Conservation (phyloP, 139 green algal genomes). For the Chlorella sp. region DNA sequence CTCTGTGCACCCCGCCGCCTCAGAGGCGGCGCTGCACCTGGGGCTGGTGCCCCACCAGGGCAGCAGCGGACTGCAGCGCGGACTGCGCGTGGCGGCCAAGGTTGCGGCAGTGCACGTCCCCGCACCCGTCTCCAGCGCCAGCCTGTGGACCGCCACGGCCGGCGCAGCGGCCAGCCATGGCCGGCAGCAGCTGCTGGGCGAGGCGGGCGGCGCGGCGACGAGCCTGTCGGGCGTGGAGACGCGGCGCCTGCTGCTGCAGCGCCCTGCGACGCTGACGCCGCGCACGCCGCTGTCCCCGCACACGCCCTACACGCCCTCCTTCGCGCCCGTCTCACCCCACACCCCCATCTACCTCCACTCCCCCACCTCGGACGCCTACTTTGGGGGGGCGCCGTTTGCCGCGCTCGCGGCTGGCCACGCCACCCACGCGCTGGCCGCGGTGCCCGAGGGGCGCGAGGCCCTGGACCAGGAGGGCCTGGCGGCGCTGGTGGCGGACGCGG, state of each 20-base stretch:
- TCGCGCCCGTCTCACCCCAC: not conserved
- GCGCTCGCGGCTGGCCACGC: not conserved
- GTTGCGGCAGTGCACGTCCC: constrained; percentile 11
- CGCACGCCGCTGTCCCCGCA: constrained; percentile 4
- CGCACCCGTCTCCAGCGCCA: not conserved
- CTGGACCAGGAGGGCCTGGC: constrained; percentile 14
- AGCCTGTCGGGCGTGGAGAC: constrained; percentile 23
- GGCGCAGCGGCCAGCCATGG: not conserved
- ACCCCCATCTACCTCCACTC: constrained; percentile 6
- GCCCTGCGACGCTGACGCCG: constrained; percentile 25
- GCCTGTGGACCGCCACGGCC: constrained; percentile 1
- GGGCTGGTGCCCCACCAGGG: constrained; percentile 14
- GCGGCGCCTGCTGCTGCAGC: constrained; percentile 37
- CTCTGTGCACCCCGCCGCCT: constrained; percentile 38
- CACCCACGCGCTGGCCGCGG: not conserved
- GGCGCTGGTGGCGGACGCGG: constrained; percentile 27
- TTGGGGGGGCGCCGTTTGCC: not conserved
- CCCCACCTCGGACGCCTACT: too few relatives aligned
- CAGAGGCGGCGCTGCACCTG: constrained; percentile 41
- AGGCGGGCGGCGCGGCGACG: not conserved
- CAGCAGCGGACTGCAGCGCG: not conserved
- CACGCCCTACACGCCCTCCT: not conserved
- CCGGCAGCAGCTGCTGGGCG: constrained; percentile 16
- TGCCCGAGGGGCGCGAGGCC: not conserved
- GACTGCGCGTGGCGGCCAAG: constrained; percentile 26